Base-by-base conservation (phyloP, 2,329 filamentous ascomycete species). In the Phaeosphaeriaceae sp. region DNA sequence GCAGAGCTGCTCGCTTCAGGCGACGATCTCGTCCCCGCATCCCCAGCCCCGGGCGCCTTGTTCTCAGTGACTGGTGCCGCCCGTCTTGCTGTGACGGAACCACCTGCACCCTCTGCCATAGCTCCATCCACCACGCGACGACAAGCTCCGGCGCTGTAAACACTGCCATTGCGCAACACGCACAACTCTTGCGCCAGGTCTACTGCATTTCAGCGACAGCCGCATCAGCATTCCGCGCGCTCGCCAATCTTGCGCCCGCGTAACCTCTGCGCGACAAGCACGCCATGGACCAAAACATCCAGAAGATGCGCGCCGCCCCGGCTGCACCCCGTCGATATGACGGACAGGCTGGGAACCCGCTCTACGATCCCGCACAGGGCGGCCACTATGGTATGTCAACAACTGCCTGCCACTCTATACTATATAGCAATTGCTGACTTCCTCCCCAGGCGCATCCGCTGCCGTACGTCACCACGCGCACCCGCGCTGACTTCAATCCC, bases 371-470 rank as follows among this genome's bases (percentile, higher is more conserved):
- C 7, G 61, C 62, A 24, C 78, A 80, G 64, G 80, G 81, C 45
- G 82, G 82, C 49, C 82, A 84, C 67, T 84, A 83, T 71, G 82
- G 82, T 81, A 70, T 54, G 78, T 76, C 25, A 19, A 40, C 21
- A 21, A 13, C 24, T 17, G 21, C 13, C 19, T 27, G 5, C 25
- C 19, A 19, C 3, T 10, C 25, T 17, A 4, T 19, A 31, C 31
- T 10, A n/a, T 17, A 4, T 19, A 31, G 19, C 19, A 17, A 24
- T 24, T 22, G 48, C 75, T 60, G 75, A 66, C 27, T 22, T 13
- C 25, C 33, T 31, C 25, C 27, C 24, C 59, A 91, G 88, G 88
- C 74, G 89, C 89, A 66, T 89, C 88, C 71, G 87, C 88, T 70
- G 81, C 85, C 77, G 89, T 91, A 87, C 70, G 85, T 83, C 57